These are phyloP conservation scores for Kodamaea fukazawae DNA, from an alignment of 805 yeast species.

Conservation along the genomic window DNA sequence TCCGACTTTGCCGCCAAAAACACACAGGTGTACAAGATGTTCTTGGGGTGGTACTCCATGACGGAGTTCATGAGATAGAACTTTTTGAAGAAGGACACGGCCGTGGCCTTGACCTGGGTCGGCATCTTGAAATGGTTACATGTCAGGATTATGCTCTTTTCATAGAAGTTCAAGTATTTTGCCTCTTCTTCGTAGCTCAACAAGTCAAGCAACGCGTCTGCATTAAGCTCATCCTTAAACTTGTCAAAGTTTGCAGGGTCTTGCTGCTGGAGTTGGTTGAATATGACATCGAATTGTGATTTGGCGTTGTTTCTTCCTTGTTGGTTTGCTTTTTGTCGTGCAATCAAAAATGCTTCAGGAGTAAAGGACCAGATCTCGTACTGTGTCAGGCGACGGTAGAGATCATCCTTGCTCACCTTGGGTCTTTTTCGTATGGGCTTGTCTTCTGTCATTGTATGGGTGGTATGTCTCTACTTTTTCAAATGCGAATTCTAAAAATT, in stretches of 20 bases:
- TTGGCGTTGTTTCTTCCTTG: conserved; percentile 46
- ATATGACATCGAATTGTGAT: conserved; percentile 26
- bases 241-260: conserved; percentile 30
- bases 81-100: conserved; percentile 74
- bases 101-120: conserved; percentile 84
- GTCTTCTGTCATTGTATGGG: conserved; percentile 5
- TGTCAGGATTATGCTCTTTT: conserved; percentile 66
- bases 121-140: conserved; percentile 78
- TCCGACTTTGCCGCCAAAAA: conserved; percentile 93
- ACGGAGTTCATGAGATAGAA: conserved; percentile 80
- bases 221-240: conserved; percentile 27
- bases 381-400: conserved; percentile 85
- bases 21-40: conserved; percentile 66
- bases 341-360: conserved; percentile 48
- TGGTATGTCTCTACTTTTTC: neutral
- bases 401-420: conserved; percentile 70
- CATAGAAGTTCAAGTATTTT: conserved; percentile 64
- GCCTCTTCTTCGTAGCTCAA: conserved; percentile 70
- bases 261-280: conserved; percentile 16
- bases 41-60: conserved; percentile 85
- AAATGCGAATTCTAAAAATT: conserved; percentile 4
- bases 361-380: conserved; percentile 85
- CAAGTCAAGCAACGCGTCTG: conserved; percentile 34
- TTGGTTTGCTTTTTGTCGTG: conserved; percentile 50
- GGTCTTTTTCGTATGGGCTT: conserved; percentile 3